Evolutionary conservation across 164 flowering plant genomes (phyloP), one percentile per base, ranked within the genome.

Genomic region (Saururus chinensis): DNA sequence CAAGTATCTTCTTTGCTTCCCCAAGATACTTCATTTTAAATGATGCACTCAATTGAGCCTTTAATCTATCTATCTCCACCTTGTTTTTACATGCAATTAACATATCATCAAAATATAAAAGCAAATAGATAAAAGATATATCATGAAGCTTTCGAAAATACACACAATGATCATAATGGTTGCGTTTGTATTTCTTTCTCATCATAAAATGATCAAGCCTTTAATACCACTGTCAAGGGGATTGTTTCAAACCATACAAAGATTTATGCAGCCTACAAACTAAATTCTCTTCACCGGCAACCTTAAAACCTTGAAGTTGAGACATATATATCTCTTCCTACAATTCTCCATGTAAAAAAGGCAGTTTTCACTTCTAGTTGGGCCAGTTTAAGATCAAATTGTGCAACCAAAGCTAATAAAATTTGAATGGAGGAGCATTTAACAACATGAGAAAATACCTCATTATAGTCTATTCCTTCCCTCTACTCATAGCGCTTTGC

Each of bases 71-170:
- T 0, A 52, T 19, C 13, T 52, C 4, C 9, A 21, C 9, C 0
- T 19, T 52, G 19, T 19, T 19, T 19, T 52, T 52, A 19, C 0
- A 9, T 11, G 55, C 19, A 52, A 52, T 52, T 7, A 52, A 21
- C 55, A 52, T 52, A 21, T 52, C 55, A 52, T 52, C 55, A 9
- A 41, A 12, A 52, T 56, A 20, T 21, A 21, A 21, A 21, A 70
- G 5, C 61, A 70, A 74, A 75, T 78, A 22, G 7, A 56, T 56
- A 24, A 20, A 56, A 1, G 8, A 11, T 11, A 0, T 11, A 20
- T 52, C 19, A 17, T 52, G 19, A 0, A 52, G 1, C n/a, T n/a
- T 20, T 11, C 22, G 14, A 7, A 11, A 4, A 52, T 1, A 52
- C 5, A 52, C 54, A 52, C 22, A 52, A 52, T 52, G 14, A 52